These are phyloP conservation scores for Sporothrix pseudoabietina DNA, from an alignment of 2,329 filamentous ascomycete genomes.

Conservation along the genomic window DNA sequence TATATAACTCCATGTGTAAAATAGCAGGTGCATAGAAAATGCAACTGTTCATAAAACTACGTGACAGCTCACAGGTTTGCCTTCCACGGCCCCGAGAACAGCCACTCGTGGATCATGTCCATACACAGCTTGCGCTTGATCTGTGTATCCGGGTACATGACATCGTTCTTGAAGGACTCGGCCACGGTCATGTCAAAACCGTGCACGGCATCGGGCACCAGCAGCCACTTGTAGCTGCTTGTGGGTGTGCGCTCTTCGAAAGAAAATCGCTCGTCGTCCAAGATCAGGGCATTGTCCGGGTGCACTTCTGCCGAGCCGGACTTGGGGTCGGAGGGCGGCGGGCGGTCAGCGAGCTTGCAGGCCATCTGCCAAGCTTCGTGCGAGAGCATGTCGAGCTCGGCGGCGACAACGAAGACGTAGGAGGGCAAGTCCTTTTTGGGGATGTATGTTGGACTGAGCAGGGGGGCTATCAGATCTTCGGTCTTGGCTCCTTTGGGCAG, in stretches of 20 bases:
- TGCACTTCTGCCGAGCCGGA: slow-evolving; percentile 37
- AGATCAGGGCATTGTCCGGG: slow-evolving; percentile 34
- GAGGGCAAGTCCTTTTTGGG: slow-evolving; percentile 44
- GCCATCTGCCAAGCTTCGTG: slow-evolving; percentile 48
- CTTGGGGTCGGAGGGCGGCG: slow-evolving; percentile 40
- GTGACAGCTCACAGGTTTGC: neutral
- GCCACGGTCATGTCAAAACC: slow-evolving; percentile 45
- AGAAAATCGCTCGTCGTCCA: slow-evolving; percentile 43
- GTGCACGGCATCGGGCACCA: slow-evolving; percentile 48
- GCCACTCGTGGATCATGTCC: slow-evolving; percentile 37
- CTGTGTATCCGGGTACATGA: slow-evolving; percentile 39
- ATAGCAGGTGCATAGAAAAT: neutral
- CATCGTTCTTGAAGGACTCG: slow-evolving; percentile 35
- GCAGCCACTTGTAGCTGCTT: slow-evolving; percentile 45
- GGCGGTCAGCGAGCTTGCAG: slow-evolving; percentile 41
- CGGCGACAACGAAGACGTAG: slow-evolving; percentile 48
- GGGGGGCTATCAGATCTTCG: slow-evolving; percentile 42
- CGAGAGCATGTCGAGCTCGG: slow-evolving; percentile 51
- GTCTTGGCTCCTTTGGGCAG: slow-evolving; percentile 41
- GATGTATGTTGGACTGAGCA: slow-evolving; percentile 46
- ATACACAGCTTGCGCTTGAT: slow-evolving; percentile 37
- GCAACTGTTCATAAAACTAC: neutral
- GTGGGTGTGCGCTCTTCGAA: slow-evolving; percentile 40
- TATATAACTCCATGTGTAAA: neutral
- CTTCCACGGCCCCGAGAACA: slow-evolving; percentile 34